Evolutionary conservation across 2,329 filamentous ascomycete genomes (phyloP).

Genomic region (Colletotrichum destructivum): DNA sequence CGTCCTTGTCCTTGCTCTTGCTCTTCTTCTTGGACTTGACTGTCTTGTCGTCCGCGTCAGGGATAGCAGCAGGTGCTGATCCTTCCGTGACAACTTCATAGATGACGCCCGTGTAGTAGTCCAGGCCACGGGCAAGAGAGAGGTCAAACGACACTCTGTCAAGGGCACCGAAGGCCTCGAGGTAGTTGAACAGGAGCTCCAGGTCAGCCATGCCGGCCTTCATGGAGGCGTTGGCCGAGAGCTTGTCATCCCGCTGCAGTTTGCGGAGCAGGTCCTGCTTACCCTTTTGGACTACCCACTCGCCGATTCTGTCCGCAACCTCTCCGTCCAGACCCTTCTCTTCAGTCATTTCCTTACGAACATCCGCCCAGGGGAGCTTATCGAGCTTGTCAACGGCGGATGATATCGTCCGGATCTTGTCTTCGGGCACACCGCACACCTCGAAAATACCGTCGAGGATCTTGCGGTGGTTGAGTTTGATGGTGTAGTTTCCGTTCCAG

Average conservation of each 20-base stretch:
- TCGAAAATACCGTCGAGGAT: constrained; percentile 94
- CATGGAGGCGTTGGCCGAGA: constrained; percentile 81
- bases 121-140: constrained; percentile 89
- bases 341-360: constrained; percentile 92
- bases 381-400: constrained; percentile 97
- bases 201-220: constrained; percentile 87
- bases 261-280: constrained; percentile 80
- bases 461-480: constrained; percentile 96
- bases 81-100: constrained; percentile 91
- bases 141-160: constrained; percentile 90
- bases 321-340: constrained; percentile 85
- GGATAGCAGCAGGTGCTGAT: constrained; percentile 69
- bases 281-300: constrained; percentile 85
- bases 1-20: constrained; percentile 68
- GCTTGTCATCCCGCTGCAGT: constrained; percentile 76
- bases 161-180: constrained; percentile 81
- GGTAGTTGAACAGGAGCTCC: constrained; percentile 84
- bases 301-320: constrained; percentile 89
- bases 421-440: constrained; percentile 88
- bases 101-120: constrained; percentile 87
- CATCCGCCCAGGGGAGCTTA: constrained; percentile 91
- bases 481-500: constrained; percentile 82
- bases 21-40: constrained; percentile 62
- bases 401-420: constrained; percentile 91
- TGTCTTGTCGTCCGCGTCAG: constrained; percentile 52